Evolutionary conservation across 495 filamentous ascomycete species (phyloP).

Genomic region (Aspergillus indologenus): DNA sequence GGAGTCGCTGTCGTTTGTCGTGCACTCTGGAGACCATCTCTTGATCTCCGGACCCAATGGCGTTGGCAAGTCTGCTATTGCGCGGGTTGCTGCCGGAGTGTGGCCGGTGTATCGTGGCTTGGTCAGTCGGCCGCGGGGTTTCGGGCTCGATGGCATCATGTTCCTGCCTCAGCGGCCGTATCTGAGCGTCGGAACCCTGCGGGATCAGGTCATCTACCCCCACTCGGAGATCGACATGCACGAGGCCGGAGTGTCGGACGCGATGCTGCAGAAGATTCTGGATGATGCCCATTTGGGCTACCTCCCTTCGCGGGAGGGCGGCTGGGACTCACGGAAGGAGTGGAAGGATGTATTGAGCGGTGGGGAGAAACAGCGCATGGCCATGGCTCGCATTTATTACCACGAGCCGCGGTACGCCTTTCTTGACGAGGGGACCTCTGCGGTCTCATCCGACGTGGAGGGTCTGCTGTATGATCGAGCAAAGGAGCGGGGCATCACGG

Average conservation of each 20-base stretch:
- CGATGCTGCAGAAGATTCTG: conserved; percentile 69
- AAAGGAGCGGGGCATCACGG: conserved; percentile 87
- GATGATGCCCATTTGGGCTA: conserved; percentile 85
- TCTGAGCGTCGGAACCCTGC: conserved; percentile 87
- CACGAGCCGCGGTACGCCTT: conserved; percentile 93
- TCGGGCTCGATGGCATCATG: conserved; percentile 92
- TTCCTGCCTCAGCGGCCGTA: conserved; percentile 96
- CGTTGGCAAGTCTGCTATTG: conserved; percentile 86
- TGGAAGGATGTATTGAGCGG: conserved; percentile 98
- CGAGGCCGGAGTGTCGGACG: conserved; percentile 69
- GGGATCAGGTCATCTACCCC: conserved; percentile 97
- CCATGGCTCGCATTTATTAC: conserved; percentile 84
- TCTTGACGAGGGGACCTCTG: conserved; percentile 92
- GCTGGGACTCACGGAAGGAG: conserved; percentile 94
- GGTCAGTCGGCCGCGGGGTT: conserved; percentile 75
- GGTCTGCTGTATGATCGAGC: conserved; percentile 87
- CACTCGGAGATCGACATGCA: conserved; percentile 94
- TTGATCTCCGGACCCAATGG: conserved; percentile 95
- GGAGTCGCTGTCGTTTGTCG: conserved; percentile 79
- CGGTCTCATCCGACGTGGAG: conserved; percentile 91
- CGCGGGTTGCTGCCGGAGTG: conserved; percentile 85
- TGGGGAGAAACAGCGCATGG: conserved; percentile 97
- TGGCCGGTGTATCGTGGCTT: conserved; percentile 96
- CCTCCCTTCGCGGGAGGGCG: conserved; percentile 85
- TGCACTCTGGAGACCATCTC: conserved; percentile 86